phyloP scores from a whole-genome alignment of 1,139 yeast genomes.

The Pneumocystis jirovecii region DNA sequence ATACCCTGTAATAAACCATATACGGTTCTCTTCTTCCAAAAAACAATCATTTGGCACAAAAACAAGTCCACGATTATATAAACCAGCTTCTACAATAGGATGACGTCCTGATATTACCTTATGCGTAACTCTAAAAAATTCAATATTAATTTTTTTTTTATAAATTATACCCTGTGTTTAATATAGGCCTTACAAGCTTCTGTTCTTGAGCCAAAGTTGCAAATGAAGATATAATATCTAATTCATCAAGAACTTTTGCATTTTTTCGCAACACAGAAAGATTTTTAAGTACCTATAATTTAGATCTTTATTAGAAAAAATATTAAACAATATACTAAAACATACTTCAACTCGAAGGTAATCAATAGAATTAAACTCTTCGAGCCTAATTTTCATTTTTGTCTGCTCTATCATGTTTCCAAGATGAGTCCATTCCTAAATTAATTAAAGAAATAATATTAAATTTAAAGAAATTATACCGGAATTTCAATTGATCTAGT shows the following conservation, averaged over 20 bases:
- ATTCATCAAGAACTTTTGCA: constrained; percentile 40
- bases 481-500: constrained; percentile 13
- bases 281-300: constrained; percentile 19
- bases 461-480: constrained; percentile 1
- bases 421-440: constrained; percentile 20
- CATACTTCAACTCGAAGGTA: constrained; percentile 29
- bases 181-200: constrained; percentile 48
- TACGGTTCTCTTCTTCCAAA: constrained; percentile 24
- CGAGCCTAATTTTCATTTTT: constrained; percentile 17
- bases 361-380: constrained; percentile 36
- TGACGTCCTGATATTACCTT: constrained; percentile 50
- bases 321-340: constrained; percentile 1
- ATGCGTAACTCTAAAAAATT: constrained; percentile 2
- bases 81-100: constrained; percentile 72
- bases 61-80: constrained; percentile 30
- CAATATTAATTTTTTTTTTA: neutral
- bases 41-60: constrained; percentile 56
- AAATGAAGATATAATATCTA: constrained; percentile 65
- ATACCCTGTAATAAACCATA: constrained; percentile 72
- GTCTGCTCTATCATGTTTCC: constrained; percentile 21
- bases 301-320: neutral
- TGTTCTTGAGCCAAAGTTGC: constrained; percentile 54
- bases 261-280: constrained; percentile 33
- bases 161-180: constrained; percentile 33
- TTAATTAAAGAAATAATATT: neutral